Evolutionary conservation across 805 yeast genomes (phyloP).

Genomic region (Candida ficus): DNA sequence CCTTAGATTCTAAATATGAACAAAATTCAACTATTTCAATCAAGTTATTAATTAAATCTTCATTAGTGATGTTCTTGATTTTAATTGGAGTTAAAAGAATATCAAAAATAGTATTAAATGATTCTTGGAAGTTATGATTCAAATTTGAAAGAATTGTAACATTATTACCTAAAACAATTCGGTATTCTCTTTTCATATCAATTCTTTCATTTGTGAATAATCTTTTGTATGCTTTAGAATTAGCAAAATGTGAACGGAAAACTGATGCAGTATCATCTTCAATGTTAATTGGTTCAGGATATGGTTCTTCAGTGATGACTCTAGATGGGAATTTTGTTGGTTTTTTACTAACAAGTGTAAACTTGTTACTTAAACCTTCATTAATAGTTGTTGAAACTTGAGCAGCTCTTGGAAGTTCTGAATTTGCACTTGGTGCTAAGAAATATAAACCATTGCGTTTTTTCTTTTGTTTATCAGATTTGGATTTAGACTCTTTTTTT

Average conservation of each 20-base stretch:
- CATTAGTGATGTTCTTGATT: slow-evolving; percentile 2
- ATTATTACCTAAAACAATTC: slow-evolving; percentile 10
- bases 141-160: slow-evolving; percentile 13
- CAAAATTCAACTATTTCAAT: slow-evolving; percentile 14
- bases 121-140: slow-evolving; percentile 9
- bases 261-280: neutral
- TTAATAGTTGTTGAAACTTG: slow-evolving; percentile 15
- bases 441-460: slow-evolving; percentile 2
- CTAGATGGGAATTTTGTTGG: neutral
- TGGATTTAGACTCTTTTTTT: too few relatives aligned
- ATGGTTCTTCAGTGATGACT: slow-evolving; percentile 4
- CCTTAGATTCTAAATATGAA: slow-evolving; percentile 6
- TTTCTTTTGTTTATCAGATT: neutral
- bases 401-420: slow-evolving; percentile 15
- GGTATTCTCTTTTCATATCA: slow-evolving; percentile 7
- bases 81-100: slow-evolving; percentile 3
- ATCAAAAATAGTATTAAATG: slow-evolving; percentile 10
- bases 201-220: slow-evolving; percentile 7
- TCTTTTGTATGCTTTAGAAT: slow-evolving; percentile 13
- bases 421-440: slow-evolving; percentile 11
- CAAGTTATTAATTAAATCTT: slow-evolving; percentile 7
- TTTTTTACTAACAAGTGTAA: slow-evolving; percentile 13
- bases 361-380: slow-evolving; percentile 18
- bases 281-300: neutral
- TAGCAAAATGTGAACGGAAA: slow-evolving; percentile 4